These are phyloP conservation scores for Hura crepitans DNA, from an alignment of 441 rosid genomes.

Conservation along the genomic window DNA sequence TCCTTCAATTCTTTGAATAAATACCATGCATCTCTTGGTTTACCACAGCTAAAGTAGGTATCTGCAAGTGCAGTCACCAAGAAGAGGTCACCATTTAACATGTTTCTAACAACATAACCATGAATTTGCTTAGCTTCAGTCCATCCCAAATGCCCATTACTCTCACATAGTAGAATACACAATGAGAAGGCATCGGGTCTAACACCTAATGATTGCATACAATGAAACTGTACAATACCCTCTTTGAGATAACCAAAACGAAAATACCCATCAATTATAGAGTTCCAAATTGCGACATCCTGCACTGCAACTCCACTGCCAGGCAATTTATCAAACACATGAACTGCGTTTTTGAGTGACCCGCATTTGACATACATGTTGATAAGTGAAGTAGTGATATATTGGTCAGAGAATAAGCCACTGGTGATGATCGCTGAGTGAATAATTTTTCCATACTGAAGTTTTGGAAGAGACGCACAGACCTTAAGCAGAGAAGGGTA, in stretches of 20 bases:
- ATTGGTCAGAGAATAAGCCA: slow-evolving; percentile 50
- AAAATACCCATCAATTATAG: slow-evolving; percentile 59
- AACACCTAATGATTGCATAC: slow-evolving; percentile 49
- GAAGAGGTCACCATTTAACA: slow-evolving; percentile 40
- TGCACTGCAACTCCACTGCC: slow-evolving; percentile 22
- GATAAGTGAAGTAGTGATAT: slow-evolving; percentile 53
- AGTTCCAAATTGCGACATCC: slow-evolving; percentile 69
- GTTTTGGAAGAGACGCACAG: slow-evolving; percentile 48
- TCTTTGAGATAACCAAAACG: slow-evolving; percentile 37
- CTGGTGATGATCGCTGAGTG: slow-evolving; percentile 46
- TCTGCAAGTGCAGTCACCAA: slow-evolving; percentile 55
- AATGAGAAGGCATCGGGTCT: slow-evolving; percentile 66
- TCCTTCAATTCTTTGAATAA: slow-evolving; percentile 43
- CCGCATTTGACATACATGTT: slow-evolving; percentile 58
- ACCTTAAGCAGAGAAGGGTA: slow-evolving; percentile 79
- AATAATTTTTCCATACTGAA: slow-evolving; percentile 49
- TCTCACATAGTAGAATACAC: slow-evolving; percentile 46
- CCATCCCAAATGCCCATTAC: slow-evolving; percentile 36
- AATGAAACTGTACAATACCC: slow-evolving; percentile 45
- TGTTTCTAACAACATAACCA: slow-evolving; percentile 47
- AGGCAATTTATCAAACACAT: slow-evolving; percentile 61
- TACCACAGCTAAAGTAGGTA: slow-evolving; percentile 45
- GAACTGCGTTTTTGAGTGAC: slow-evolving; percentile 43
- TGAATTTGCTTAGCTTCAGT: slow-evolving; percentile 54
- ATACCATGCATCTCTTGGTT: slow-evolving; percentile 41